A percentile compares a stretch with the other conserved stretches of the same genome.
phyloP scores from a whole-genome alignment of 768 basidiomycete genomes.

The Lactifluus rugatus region DNA sequence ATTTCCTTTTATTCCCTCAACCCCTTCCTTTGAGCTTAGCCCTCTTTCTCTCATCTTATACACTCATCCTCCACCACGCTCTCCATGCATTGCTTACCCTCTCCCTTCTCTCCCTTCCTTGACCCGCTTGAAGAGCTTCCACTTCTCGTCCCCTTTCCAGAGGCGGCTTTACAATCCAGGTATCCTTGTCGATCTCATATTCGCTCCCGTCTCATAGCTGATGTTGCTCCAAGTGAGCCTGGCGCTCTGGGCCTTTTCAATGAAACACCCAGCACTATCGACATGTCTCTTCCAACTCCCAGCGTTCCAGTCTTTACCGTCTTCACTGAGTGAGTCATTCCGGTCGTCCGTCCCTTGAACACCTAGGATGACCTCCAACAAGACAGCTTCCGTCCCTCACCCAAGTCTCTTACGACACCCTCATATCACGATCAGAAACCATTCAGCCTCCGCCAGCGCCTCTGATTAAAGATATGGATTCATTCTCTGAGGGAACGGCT shows the following conservation, averaged over 20 bases:
- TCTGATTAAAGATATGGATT: conserved; percentile 44
- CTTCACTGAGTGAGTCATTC: conserved; percentile 14
- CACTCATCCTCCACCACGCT: not conserved
- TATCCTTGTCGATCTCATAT: not conserved
- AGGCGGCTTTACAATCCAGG: conserved; percentile 9
- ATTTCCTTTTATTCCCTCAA: conserved; percentile 14
- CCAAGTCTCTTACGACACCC: conserved; percentile 6
- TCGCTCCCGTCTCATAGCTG: not conserved
- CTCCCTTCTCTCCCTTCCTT: conserved; percentile 3
- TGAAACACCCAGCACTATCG: conserved; percentile 19
- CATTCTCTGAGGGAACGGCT: conserved; percentile 51
- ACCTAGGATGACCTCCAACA: not conserved
- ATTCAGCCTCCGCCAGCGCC: conserved; percentile 33
- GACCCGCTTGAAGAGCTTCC: conserved; percentile 19
- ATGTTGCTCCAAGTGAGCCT: conserved; percentile 11
- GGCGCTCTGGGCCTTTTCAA: conserved; percentile 18
- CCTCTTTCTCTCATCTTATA: conserved; percentile 10
- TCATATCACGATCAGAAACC: conserved; percentile 18
- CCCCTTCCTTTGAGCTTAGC: conserved; percentile 14
- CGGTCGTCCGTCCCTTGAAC: not conserved
- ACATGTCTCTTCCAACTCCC: conserved; percentile 15
- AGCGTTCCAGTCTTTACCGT: not conserved
- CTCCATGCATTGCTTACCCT: conserved; percentile 3
- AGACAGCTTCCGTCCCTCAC: conserved; percentile 10
- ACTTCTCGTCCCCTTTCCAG: conserved; percentile 17